These are phyloP conservation scores for Alternaria solani DNA, from an alignment of 2,329 filamentous ascomycete species.

Conservation along the genomic window DNA sequence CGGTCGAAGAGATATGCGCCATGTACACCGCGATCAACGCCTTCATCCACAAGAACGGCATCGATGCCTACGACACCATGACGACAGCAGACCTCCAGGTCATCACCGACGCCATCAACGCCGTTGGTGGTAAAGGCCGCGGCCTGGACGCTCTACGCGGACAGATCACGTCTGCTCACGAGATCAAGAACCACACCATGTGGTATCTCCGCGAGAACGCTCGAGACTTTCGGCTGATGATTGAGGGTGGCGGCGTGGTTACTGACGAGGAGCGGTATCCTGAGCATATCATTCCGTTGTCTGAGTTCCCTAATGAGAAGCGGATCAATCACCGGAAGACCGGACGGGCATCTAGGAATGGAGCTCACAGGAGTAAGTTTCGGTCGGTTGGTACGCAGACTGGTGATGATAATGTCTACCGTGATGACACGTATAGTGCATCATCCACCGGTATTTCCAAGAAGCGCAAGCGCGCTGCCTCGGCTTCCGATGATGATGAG, in stretches of 20 bases:
- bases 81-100: background rate
- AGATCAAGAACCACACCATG: slow-evolving; percentile 4
- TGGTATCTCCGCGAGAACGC: slow-evolving; percentile 11
- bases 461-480: background rate
- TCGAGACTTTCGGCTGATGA: background rate
- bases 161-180: slow-evolving; percentile 4
- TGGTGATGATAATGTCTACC: background rate
- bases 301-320: background rate
- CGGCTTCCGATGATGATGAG: background rate
- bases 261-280: slow-evolving; percentile 3
- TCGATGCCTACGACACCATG: slow-evolving; percentile 6
- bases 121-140: background rate
- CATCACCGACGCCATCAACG: slow-evolving; percentile 1
- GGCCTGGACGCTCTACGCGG: slow-evolving; percentile 5
- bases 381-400: background rate
- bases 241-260: background rate
- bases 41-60: background rate
- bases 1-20: background rate
- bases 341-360: background rate
- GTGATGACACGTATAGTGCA: background rate
- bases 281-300: background rate
- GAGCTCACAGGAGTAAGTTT: background rate
- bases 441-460: background rate
- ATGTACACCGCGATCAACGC: slow-evolving; percentile 12
- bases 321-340: background rate